Conservation (phyloP, 1,284 basidiomycete species). For the Rhodotorula sp. region DNA sequence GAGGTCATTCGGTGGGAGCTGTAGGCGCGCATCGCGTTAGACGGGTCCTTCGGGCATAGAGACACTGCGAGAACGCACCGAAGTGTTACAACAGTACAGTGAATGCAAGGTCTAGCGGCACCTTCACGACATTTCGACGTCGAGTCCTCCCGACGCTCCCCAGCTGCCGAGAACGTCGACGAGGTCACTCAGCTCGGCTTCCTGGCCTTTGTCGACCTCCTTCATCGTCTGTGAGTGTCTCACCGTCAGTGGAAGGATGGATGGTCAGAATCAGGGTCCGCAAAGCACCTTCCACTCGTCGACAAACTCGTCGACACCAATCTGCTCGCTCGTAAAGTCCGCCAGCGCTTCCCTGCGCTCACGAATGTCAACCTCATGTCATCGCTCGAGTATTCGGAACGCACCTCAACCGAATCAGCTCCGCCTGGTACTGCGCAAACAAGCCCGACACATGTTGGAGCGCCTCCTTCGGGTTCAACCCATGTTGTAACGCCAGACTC, state of each 20-base stretch:
- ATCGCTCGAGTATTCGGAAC: background rate
- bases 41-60: background rate
- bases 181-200: conserved; percentile 37
- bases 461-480: conserved; percentile 38
- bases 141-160: conserved; percentile 30
- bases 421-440: conserved; percentile 34
- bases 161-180: conserved; percentile 38
- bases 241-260: background rate
- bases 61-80: background rate
- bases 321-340: conserved; percentile 37
- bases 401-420: conserved; percentile 37
- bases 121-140: conserved; percentile 29
- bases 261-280: too few relatives aligned
- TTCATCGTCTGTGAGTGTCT: conserved; percentile 23
- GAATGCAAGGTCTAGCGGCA: too few relatives aligned
- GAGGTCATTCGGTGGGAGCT: conserved; percentile 27
- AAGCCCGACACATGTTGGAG: conserved; percentile 33
- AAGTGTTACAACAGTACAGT: background rate
- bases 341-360: conserved; percentile 33
- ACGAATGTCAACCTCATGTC: background rate
- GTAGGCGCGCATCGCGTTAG: background rate
- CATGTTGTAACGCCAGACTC: conserved; percentile 31
- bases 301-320: conserved; percentile 34
- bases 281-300: conserved; percentile 34
- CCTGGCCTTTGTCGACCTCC: conserved; percentile 41